Conservation (phyloP, 1,139 yeast species). For the Candida buenavistaensis region DNA sequence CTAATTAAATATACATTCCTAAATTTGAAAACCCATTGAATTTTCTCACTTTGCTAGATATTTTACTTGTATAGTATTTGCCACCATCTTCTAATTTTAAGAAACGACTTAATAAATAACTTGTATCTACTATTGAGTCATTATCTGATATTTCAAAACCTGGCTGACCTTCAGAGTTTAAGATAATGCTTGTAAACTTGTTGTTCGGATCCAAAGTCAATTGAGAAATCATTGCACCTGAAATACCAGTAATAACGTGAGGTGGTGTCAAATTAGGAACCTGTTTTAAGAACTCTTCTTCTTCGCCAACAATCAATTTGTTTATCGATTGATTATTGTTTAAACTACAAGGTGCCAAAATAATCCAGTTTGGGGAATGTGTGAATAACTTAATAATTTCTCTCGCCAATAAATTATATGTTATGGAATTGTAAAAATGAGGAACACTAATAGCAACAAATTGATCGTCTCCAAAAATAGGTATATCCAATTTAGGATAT, state of each 20-base stretch:
- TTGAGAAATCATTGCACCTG: constrained; percentile 43
- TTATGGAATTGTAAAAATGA: constrained; percentile 30
- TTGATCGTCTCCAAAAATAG: constrained; percentile 18
- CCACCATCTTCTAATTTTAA: constrained; percentile 14
- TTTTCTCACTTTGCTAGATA: constrained; percentile 34
- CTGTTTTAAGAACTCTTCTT: constrained; percentile 15
- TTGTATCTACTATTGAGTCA: constrained; percentile 39
- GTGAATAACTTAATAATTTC: constrained; percentile 17
- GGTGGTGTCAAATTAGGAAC: constrained; percentile 51
- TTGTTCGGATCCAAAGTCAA: constrained; percentile 17
- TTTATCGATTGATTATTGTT: constrained; percentile 32
- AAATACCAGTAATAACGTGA: constrained; percentile 52
- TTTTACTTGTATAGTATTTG: constrained; percentile 23
- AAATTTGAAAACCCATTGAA: constrained; percentile 37
- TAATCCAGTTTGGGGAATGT: constrained; percentile 25
- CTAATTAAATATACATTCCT: constrained; percentile 38
- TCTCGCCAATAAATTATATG: constrained; percentile 31
- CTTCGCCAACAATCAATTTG: constrained; percentile 24
- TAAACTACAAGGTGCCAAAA: constrained; percentile 36
- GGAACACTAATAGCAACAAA: constrained; percentile 29
- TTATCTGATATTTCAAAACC: constrained; percentile 49
- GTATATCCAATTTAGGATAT: constrained; percentile 25
- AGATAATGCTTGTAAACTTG: constrained; percentile 26
- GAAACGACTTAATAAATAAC: constrained; percentile 22
- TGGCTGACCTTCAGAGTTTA: constrained; percentile 59